Evolutionary conservation across 306 rosid genomes (phyloP), one percentile per base, ranked within the genome.

Genomic region (Begonia loranthoides): DNA sequence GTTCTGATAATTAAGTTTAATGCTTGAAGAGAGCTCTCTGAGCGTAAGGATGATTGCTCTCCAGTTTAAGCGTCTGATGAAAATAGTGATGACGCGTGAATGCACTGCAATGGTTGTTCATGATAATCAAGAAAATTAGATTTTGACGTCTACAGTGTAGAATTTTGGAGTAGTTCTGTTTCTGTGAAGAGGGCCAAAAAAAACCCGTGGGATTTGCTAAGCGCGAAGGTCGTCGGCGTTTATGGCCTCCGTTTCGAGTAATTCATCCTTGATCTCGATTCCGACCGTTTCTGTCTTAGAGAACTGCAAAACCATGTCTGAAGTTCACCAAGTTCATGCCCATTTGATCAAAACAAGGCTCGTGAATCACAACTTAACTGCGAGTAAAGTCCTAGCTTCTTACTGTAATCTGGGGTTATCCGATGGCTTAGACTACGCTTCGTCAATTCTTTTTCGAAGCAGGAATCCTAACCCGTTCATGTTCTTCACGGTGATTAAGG

Each of bases 271-370:
- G 12, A 56, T 54, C 0, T 54, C 46, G 21, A 70, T 50, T 51
- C 65, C 71, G 52, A 59, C 70, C 15, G 19, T 67, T 38, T 45
- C 51, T 11, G 13, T 21, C 22, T 59, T 79, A 5, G 69, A 67
- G 8, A 76, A 73, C 69, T 68, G 79, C 67, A 73, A 53, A 56
- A 58, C 77, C 52, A 6, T 55, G 41, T 19, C 50, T 33, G 75
- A 73, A 59, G 61, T 67, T 10, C 73, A 70, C 47, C 82, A 76
- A 67, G 54, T 79, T 49, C 82, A 73, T 24, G 79, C 75, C 45
- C 64, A 64, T 52, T 33, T 70, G 22, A 58, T 79, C 68, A 79
- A 79, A 64, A 76, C 82, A 52, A 76, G 73, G 61, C 73, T 79
- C 64, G 47, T 76, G 22, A 41, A 45, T 41, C 70, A 73, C 66